Base-by-base conservation (phyloP, 306 rosid species). In the Acacia confusa region DNA sequence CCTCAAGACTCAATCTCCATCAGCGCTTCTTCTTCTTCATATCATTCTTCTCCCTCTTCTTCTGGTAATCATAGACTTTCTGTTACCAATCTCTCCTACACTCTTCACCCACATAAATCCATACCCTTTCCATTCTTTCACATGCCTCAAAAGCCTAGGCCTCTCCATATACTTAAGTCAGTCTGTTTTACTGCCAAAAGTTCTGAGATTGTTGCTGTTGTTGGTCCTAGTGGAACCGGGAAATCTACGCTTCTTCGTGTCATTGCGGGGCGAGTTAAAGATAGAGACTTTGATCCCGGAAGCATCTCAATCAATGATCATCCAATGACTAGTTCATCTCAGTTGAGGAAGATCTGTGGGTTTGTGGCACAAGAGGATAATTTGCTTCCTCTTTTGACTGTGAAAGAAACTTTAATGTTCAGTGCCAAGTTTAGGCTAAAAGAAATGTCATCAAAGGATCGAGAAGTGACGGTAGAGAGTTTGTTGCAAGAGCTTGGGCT, bases 211-310 rank as follows among this genome's bases (percentile, higher is more conserved):
- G 91, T 93, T 55, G 97, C 92, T 44, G 77, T 93, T 44, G 95
- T 91, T 79, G 99, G 99, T 34, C 97, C 97, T 10, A 93, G 99
- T 70, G 97, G 99, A 74, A 91, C 99, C 0, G 97, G 99, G 8
- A 95, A 95, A 78, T 93, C 99, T 24, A 91, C 97, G 10, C 92
- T 95, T 72, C 89, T 93, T 32, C 79, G 88, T 41, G 80, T 93
- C 64, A 77, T 92, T 4, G 84, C 97, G 0, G 95, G 99, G 6
- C 66, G 99, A 76, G 87, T 89, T 1, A 75, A 88, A 43, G 85
- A 82, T 3, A 80, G 53, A 58, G 82, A 90, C 4, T 91, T 93
- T 14, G 84, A 90, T 70, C 84, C 95, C 0, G 80, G 84, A 53
- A 82, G 81, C n/a, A 81, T 95, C 41, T 86, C 87, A 19, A 83